Base-by-base conservation (phyloP, 192 early-diverging fungal genomes). In the Coemansia sp. region DNA sequence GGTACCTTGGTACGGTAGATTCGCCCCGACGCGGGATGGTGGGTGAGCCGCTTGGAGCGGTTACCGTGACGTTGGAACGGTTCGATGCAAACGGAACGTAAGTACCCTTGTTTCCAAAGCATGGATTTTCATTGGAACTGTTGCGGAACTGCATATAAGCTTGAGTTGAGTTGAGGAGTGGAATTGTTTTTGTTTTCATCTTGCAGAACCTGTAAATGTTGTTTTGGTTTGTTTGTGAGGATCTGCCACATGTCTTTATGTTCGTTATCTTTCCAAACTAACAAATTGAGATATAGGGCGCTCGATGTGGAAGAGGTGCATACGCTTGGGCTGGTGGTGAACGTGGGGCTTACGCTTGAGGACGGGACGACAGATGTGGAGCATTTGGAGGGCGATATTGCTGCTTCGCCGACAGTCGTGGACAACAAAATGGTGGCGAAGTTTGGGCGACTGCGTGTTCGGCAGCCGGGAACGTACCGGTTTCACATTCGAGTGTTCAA, bases 71-170 rank as follows among this genome's bases (percentile, higher is more conserved):
- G 19, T 25, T 81, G 48, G 78, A 72, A 62, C 65, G 48, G 31
- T 14, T 71, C 12, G 73, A 81, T 58, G 15, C 54, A 6, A 26
- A 75, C 21, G 78, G 78, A 69, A 62, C 36, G 78, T 81, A 75
- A 81, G 78, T 71, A 36, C 20, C 19, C 21, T 58, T 38, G 5
- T 56, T 7, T 56, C 8, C 11, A 42, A 12, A 22, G n/a, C n/a
- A n/a, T n/a, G n/a, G 48, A 19, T 22, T 17, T 17, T 22, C 21
- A 21, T 15, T 22, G 9, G 19, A 4, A 8, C 4, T 10, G 2
- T 8, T 8, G 19, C 15, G 48, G 48, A 14, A 38, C 9, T 15
- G 40, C 14, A n/a, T 44, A n/a, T 50, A 19, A 0, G 48, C 48
- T 22, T 50, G 15, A 20, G 31, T 34, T 7, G 6, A 34, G 31